Base-by-base conservation (phyloP, 441 rosid genomes). In the Hura crepitans region DNA sequence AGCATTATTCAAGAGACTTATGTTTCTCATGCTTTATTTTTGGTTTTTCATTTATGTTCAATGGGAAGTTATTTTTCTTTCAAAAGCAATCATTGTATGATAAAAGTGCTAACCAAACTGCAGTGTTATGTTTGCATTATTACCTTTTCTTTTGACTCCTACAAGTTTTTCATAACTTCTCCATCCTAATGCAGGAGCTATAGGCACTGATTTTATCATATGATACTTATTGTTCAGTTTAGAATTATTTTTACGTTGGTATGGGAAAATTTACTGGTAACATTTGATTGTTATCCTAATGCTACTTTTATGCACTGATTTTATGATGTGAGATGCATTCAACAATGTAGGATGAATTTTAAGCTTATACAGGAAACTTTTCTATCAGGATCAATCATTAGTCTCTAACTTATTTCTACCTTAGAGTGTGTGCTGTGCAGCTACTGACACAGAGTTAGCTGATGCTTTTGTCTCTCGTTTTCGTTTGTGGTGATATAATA, bases 131-230 rank as follows among this genome's bases (percentile, higher is more conserved):
- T 43, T n/a, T 45, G 51, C 45, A 17, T 30, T 27, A 27, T 51
- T 22, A 25, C 15, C 35, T 47, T 30, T 17, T 49, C 47, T 31
- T 4, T 12, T 54, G 37, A n/a, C 11, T 3, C 23, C 18, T 56
- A 20, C 11, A 9, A 57, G 20, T 57, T 47, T 47, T 27, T 25
- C 15, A 1, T 11, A 13, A 11, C 27, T 42, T 42, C 31, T 43
- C 15, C 17, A 22, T 10, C 28, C 55, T 57, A 45, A 10, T 11
- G 30, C 22, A 15, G 5, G 46, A 45, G 8, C 59, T 28, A 18
- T 35, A 59, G 37, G 63, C 35, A 45, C 23, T 67, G 51, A 18
- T 25, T 55, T 37, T 68, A 43, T 53, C 64, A 57, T 28, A 22
- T 9, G 33, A 55, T 57, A 45, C 31, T 30, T 35, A 39, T 51